Base-by-base conservation (phyloP, 2,329 filamentous ascomycete species). In the Penicillium sp. region DNA sequence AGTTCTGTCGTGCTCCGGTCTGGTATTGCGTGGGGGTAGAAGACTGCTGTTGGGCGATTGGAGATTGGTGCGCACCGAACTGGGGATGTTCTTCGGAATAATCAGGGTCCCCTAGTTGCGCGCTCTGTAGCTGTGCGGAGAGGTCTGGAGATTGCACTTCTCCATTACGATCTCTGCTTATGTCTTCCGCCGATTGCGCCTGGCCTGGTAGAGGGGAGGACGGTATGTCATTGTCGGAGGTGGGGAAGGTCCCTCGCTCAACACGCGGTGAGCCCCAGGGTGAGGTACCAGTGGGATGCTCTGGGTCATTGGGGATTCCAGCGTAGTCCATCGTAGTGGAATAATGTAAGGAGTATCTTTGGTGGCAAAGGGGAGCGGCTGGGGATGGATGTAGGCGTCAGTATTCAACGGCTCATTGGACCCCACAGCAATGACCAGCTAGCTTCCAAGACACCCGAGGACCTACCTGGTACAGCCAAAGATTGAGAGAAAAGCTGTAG, bases 241-340 rank as follows among this genome's bases (percentile, higher is more conserved):
- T 55, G 52, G 69, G 57, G 59, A 74, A 74, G 7, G 66, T 57
- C 14, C 62, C 67, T 76, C 77, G 70, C 71, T 81, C 70, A 71
- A 80, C 62, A 78, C 70, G 78, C 53, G 82, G 83, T 48, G 83
- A 85, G 19, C 75, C 79, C 86, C 86, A 89, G 50, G 86, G 86
- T 34, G 84, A 87, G 52, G 77, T 63, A 49, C 79, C 85, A 34
- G 77, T 76, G 41, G 82, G 80, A 66, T 83, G 78, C 51, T 85
- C 83, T 30, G 81, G 77, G 64, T 86, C 83, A 61, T 81, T 74
- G 50, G 79, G 76, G 47, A 83, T 74, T 32, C 78, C 70, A 52
- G 84, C 85, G 70, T 89, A 89, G 70, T 89, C 86, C 86, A 89
- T 89, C 23, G 48, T 60, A 43, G 42, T 53, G 53, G 41, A 56